phyloP scores from a whole-genome alignment of 148 eudicot genomes.

The Pouteria glomerata region DNA sequence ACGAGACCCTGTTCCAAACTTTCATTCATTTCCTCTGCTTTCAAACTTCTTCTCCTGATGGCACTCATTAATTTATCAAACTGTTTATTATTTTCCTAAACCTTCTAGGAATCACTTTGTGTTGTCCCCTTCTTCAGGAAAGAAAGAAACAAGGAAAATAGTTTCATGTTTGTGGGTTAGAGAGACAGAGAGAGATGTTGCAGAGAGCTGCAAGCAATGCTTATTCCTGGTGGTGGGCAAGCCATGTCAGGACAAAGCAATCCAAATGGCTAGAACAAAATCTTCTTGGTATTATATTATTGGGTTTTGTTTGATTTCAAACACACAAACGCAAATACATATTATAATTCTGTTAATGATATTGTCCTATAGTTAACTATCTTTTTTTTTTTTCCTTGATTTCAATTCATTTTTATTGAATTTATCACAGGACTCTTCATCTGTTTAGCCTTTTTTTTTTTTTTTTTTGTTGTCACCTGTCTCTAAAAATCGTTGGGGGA shows the following conservation, averaged over 20 bases:
- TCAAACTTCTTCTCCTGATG: conserved; percentile 10
- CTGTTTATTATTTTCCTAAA: conserved; percentile 6
- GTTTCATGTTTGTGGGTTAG: conserved; percentile 6
- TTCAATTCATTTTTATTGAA: too few relatives aligned
- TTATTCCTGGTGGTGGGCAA: conserved; percentile 50
- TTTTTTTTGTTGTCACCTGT: too few relatives aligned
- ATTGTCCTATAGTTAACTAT: too few relatives aligned
- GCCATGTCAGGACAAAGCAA: conserved; percentile 43
- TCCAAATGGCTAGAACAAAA: conserved; percentile 46
- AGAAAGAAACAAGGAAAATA: neutral
- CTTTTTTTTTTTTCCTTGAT: too few relatives aligned
- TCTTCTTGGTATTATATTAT: conserved; percentile 25
- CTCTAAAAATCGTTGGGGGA: too few relatives aligned
- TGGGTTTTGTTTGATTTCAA: neutral
- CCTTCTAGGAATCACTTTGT: conserved; percentile 14
- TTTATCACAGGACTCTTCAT: too few relatives aligned
- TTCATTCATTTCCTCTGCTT: neutral
- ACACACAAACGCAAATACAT: too few relatives aligned
- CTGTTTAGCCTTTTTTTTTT: too few relatives aligned
- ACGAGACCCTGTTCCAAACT: neutral
- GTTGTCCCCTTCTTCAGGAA: conserved; percentile 24
- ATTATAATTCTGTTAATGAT: too few relatives aligned
- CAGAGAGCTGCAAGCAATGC: conserved; percentile 46
- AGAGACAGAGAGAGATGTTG: conserved; percentile 27
- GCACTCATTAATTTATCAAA: neutral